These are phyloP conservation scores for Pyronema domesticum DNA, from an alignment of 495 filamentous ascomycete genomes.

Conservation along the genomic window DNA sequence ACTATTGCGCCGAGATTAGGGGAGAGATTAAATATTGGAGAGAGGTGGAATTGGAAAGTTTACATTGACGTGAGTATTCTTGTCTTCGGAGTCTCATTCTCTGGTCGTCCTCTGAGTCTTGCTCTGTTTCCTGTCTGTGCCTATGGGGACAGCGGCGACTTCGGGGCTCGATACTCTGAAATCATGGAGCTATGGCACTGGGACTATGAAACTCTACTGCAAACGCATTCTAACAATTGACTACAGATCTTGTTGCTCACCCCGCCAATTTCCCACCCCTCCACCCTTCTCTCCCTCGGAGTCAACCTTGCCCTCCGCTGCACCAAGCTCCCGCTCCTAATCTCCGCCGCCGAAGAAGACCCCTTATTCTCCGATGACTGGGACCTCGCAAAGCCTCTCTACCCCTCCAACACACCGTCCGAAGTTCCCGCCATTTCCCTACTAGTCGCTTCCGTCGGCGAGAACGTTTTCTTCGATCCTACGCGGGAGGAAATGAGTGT, in stretches of 20 bases:
- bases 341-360: constrained; percentile 78
- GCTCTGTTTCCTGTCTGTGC: too few species aligned
- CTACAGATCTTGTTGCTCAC: constrained; percentile 78
- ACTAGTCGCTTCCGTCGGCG: constrained; percentile 68
- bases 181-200: too few species aligned
- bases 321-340: constrained; percentile 64
- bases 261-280: constrained; percentile 73
- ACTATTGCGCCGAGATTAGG: constrained; percentile 55
- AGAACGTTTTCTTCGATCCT: constrained; percentile 88
- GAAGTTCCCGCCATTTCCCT: constrained; percentile 56
- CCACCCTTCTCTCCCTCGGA: constrained; percentile 79
- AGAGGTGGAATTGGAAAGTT: constrained; percentile 84
- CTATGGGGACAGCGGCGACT: too few species aligned
- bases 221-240: too few species aligned
- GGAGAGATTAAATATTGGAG: constrained; percentile 61
- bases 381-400: constrained; percentile 62
- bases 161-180: too few species aligned
- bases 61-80: constrained; percentile 67
- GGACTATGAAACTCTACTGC: too few species aligned
- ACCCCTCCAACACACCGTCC: constrained; percentile 34
- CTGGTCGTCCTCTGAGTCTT: too few species aligned
- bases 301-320: constrained; percentile 89
- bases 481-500: constrained; percentile 77
- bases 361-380: constrained; percentile 98
- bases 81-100: background rate